Evolutionary conservation across 2,329 filamentous ascomycete genomes (phyloP), one percentile per base, ranked within the genome.

Genomic region (Teratosphaeriaceae sp.): DNA sequence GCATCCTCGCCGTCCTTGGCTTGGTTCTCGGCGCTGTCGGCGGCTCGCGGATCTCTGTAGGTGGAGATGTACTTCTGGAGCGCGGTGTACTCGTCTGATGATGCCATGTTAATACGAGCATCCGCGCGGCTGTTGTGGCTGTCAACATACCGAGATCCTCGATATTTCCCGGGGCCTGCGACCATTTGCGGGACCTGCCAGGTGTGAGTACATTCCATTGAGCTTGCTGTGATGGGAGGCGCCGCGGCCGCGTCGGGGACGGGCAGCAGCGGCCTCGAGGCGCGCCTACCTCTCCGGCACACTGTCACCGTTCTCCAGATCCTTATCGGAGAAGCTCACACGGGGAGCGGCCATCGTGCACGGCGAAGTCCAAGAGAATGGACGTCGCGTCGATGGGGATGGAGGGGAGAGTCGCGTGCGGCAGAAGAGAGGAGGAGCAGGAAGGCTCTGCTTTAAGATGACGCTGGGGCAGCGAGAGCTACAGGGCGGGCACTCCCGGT

Each of bases 1-100:
- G 69, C 70, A 51, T 57, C 57, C 66, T 76, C 78, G 58, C 65
- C 65, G 36, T 67, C 63, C 43, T 67, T 57, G 12, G 52, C 61
- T 18, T 68, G 62, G 44, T 64, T 46, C 16, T 52, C 44, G 21
- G 56, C 67, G 38, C 62, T 64, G 45, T 67, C 63, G 42, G 62
- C 62, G 41, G 70, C 69, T 59, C 76, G 75, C 45, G 76, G 72
- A 65, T 80, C 78, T 56, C 74, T 74, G 65, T 82, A 82, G 59
- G 76, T 79, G 52, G 78, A 79, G 63, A 83, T 82, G 68, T 80
- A 83, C 58, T 79, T 75, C 61, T 82, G 78, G 42, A 83, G 69
- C 41, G 78, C 77, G 53, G 75, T 73, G 66, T 82, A 83, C 64
- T 83, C 79, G 62, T 81, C 79, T 65, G 68, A 12, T 26, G 46